Percentiles rank a stretch among this genome's conserved stretches.
These are phyloP conservation scores for Phytophthora melonis DNA, from an alignment of 352 stramenopile genomes.

Conservation along the genomic window DNA sequence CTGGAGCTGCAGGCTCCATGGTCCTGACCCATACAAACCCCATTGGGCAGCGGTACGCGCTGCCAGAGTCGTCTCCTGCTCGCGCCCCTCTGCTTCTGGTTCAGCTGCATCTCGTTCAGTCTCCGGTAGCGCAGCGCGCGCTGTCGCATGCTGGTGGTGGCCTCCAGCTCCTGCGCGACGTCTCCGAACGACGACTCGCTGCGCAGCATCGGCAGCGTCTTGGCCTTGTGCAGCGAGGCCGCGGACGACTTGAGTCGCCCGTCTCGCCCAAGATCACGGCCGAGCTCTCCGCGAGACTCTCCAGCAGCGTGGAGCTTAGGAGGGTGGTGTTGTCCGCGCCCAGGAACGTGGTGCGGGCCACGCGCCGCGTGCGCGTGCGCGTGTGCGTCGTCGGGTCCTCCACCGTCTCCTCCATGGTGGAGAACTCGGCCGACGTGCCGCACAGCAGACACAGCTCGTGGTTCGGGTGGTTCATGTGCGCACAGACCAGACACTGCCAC, in stretches of 20 bases:
- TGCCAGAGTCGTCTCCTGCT: slow-evolving; percentile 67
- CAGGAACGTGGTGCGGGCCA: slow-evolving; percentile 41
- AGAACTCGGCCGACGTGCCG: slow-evolving; percentile 68
- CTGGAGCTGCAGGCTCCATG: slow-evolving; percentile 29
- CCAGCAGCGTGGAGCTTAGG: slow-evolving; percentile 43
- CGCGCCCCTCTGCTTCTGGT: slow-evolving; percentile 69
- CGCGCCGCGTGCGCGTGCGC: slow-evolving; percentile 13
- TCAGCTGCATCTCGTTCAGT: slow-evolving; percentile 76
- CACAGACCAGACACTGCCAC: slow-evolving; percentile 81
- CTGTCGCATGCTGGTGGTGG: slow-evolving; percentile 54
- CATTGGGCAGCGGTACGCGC: slow-evolving; percentile 61
- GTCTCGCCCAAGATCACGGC: slow-evolving; percentile 5
- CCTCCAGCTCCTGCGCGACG: slow-evolving; percentile 36
- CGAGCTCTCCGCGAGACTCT: slow-evolving; percentile 24
- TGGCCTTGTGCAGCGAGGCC: slow-evolving; percentile 36
- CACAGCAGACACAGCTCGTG: slow-evolving; percentile 69
- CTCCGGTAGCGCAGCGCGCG: slow-evolving; percentile 66
- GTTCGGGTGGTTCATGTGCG: slow-evolving; percentile 80
- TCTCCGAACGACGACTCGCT: slow-evolving; percentile 36
- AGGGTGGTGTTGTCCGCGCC: slow-evolving; percentile 40
- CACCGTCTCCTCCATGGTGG: slow-evolving; percentile 48
- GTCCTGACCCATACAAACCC: slow-evolving; percentile 77
- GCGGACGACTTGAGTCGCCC: slow-evolving; percentile 17
- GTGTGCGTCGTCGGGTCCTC: slow-evolving; percentile 32
- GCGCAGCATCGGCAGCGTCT: slow-evolving; percentile 39